phyloP scores from a whole-genome alignment of 192 early-diverging fungal species.

The Radiomyces spectabilis region DNA sequence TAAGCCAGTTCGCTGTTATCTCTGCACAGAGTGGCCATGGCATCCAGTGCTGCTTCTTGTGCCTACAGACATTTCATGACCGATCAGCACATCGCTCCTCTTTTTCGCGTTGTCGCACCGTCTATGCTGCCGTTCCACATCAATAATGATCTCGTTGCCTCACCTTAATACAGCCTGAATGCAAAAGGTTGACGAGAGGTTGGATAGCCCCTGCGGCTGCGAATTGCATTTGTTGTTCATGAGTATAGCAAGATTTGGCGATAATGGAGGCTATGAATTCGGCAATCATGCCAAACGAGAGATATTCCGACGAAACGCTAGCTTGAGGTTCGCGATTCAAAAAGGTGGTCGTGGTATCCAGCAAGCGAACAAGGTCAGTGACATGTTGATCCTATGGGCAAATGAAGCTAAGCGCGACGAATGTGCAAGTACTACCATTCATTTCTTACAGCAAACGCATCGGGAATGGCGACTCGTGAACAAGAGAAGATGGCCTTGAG shows the following conservation, averaged over 20 bases:
- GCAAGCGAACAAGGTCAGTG: slow-evolving; percentile 35
- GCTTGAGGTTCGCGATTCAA: background rate
- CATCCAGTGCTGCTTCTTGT: slow-evolving; percentile 75
- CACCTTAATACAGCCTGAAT: slow-evolving; percentile 44
- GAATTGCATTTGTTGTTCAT: slow-evolving; percentile 54
- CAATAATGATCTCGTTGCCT: too few species aligned
- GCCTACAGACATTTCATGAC: too few species aligned
- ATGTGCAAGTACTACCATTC: background rate
- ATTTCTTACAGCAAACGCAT: slow-evolving; percentile 37
- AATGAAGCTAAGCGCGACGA: background rate
- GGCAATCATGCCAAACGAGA: slow-evolving; percentile 37
- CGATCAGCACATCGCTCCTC: too few species aligned
- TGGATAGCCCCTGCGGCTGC: slow-evolving; percentile 47
- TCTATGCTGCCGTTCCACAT: too few species aligned
- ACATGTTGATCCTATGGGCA: slow-evolving; percentile 33
- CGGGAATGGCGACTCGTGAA: slow-evolving; percentile 40
- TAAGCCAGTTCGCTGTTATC: slow-evolving; percentile 48
- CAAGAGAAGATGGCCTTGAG: slow-evolving; percentile 58
- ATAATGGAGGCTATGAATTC: slow-evolving; percentile 61
- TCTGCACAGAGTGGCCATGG: slow-evolving; percentile 57
- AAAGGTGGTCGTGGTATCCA: slow-evolving; percentile 24
- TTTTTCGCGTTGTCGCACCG: too few species aligned
- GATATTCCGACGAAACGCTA: slow-evolving; percentile 5
- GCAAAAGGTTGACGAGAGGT: slow-evolving; percentile 47
- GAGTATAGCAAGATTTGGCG: slow-evolving; percentile 49